Conservation (phyloP, 2,329 filamentous ascomycete species). For the Coniochaeta sp. region DNA sequence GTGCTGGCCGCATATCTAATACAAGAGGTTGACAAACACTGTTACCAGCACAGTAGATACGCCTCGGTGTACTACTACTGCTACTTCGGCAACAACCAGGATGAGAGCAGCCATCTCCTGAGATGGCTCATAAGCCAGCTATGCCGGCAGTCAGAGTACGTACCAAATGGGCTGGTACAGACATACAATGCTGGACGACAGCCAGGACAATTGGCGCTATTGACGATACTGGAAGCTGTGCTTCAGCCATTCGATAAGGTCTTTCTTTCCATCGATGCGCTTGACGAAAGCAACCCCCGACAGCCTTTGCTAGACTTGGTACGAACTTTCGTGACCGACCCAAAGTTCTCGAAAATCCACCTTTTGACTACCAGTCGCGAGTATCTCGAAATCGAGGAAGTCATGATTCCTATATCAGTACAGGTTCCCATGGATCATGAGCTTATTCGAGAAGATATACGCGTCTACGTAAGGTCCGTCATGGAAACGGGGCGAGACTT, state of each 20-base stretch:
- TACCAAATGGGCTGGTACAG: too few relatives aligned
- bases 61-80: constrained; percentile 14
- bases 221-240: constrained; percentile 4
- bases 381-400: constrained; percentile 2
- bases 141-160: constrained; percentile 6
- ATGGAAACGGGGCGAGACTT: neutral
- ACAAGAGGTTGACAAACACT: constrained; percentile 9
- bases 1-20: constrained; percentile 20
- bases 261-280: constrained; percentile 13
- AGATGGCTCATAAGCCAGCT: constrained; percentile 13
- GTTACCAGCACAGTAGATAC: constrained; percentile 8
- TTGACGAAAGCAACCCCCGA: constrained; percentile 13
- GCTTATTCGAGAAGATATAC: constrained; percentile 16
- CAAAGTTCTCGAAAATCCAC: constrained; percentile 15
- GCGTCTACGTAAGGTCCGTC: neutral
- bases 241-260: constrained; percentile 1
- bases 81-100: constrained; percentile 9
- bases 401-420: neutral
- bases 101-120: constrained; percentile 11
- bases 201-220: constrained; percentile 7
- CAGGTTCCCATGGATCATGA: constrained; percentile 11
- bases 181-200: constrained; percentile 1
- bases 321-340: constrained; percentile 5
- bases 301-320: constrained; percentile 8
- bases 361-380: constrained; percentile 10